Conservation (phyloP, 129 eudicot genomes). For the Erigeron canadensis region DNA sequence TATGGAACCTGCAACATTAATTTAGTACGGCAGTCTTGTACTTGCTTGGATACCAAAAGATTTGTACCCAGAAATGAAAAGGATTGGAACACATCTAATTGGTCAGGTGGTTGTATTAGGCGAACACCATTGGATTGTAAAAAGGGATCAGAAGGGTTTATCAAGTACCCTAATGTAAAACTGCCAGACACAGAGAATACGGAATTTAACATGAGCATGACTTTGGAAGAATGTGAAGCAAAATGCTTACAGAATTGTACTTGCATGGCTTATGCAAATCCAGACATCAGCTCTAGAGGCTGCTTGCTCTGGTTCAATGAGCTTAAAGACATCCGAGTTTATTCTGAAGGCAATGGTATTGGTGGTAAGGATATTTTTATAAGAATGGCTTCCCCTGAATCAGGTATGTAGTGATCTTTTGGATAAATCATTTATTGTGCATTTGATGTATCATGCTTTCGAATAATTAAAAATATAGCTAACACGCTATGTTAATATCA, state of each 20-base stretch:
- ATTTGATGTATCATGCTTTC: not conserved
- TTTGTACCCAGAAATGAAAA: constrained; percentile 39
- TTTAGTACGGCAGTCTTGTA: constrained; percentile 9
- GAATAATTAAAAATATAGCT: not conserved
- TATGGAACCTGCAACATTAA: constrained; percentile 32
- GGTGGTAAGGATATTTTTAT: constrained; percentile 40
- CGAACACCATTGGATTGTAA: constrained; percentile 40
- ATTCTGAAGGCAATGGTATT: not conserved
- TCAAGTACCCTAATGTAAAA: constrained; percentile 26
- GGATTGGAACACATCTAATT: constrained; percentile 45
- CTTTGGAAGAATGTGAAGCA: constrained; percentile 30
- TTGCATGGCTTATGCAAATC: constrained; percentile 47
- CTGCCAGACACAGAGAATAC: constrained; percentile 36
- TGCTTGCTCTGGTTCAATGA: constrained; percentile 56
- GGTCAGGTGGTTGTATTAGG: constrained; percentile 61
- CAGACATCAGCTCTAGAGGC: constrained; percentile 18
- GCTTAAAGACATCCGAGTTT: constrained; percentile 40
- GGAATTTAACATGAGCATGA: constrained; percentile 40
- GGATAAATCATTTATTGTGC: not conserved
- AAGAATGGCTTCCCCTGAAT: constrained; percentile 49
- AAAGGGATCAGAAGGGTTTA: constrained; percentile 36
- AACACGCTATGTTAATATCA: not conserved
- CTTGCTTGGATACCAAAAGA: constrained; percentile 30
- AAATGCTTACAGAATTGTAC: constrained; percentile 39
- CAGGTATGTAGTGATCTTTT: constrained; percentile 32